Evolutionary conservation across 768 basidiomycete genomes (phyloP).

Genomic region (Lanmaoa pseudosensibilis): DNA sequence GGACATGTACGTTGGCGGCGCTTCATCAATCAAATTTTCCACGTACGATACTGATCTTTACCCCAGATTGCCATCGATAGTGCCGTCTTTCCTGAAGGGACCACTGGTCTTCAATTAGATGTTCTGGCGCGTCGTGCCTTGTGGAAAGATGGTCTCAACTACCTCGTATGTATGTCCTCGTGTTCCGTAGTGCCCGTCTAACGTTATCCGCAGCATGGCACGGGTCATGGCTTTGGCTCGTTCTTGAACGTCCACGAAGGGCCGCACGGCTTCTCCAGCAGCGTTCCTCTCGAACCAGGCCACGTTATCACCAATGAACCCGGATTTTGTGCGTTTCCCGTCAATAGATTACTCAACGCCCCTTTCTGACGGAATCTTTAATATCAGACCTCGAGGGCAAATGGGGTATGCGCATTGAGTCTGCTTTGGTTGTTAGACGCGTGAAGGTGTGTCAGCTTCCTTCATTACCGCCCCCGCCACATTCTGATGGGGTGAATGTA

Average conservation of each 20-base stretch:
- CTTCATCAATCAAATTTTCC: constrained; percentile 18
- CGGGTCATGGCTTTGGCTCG: constrained; percentile 87
- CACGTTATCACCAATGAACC: constrained; percentile 95
- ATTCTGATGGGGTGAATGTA: constrained; percentile 29
- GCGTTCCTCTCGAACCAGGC: constrained; percentile 73
- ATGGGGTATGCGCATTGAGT: constrained; percentile 94
- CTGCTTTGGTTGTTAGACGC: constrained; percentile 71
- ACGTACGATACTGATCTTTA: constrained; percentile 18
- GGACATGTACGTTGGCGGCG: constrained; percentile 72
- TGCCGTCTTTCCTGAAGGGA: constrained; percentile 89
- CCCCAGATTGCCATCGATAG: constrained; percentile 85
- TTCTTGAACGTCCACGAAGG: constrained; percentile 88
- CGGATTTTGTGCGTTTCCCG: constrained; percentile 70
- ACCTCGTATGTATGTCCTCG: constrained; percentile 50
- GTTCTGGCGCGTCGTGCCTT: constrained; percentile 86
- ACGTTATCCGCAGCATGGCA: constrained; percentile 66
- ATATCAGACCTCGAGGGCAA: constrained; percentile 65
- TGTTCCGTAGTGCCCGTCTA: constrained; percentile 10
- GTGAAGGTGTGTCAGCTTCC: constrained; percentile 39
- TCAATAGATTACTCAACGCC: constrained; percentile 11
- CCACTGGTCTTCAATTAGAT: constrained; percentile 79
- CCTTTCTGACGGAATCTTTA: constrained; percentile 14
- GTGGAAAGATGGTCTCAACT: constrained; percentile 85
- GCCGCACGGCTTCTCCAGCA: constrained; percentile 72
- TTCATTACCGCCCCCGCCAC: constrained; percentile 1